These are phyloP conservation scores for Dioszegia hungarica DNA, from an alignment of 768 basidiomycete genomes.

Conservation along the genomic window DNA sequence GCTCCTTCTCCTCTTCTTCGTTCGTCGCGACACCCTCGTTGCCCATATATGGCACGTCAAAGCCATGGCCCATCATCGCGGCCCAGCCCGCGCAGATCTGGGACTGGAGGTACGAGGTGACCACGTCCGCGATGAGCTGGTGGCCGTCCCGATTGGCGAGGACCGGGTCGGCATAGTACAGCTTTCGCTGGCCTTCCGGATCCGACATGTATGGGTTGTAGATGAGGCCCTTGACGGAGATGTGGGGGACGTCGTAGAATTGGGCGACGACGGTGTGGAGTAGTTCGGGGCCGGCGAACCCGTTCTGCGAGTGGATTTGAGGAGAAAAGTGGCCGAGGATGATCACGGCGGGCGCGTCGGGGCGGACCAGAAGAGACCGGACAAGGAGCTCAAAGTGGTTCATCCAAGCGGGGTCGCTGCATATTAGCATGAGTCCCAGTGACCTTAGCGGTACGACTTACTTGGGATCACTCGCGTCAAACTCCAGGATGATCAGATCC, in stretches of 20 bases:
- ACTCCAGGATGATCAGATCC: slow-evolving; percentile 91
- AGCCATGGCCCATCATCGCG: slow-evolving; percentile 64
- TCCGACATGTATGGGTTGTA: slow-evolving; percentile 77
- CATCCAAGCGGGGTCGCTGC: slow-evolving; percentile 64
- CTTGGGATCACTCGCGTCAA: slow-evolving; percentile 85
- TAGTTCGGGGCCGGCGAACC: slow-evolving; percentile 84
- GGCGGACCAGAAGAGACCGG: slow-evolving; percentile 82
- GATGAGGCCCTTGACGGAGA: slow-evolving; percentile 69
- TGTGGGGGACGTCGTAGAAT: slow-evolving; percentile 94
- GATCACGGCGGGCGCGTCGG: slow-evolving; percentile 84
- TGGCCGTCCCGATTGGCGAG: slow-evolving; percentile 78
- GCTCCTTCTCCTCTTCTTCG: slow-evolving; percentile 38
- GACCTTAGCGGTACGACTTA: slow-evolving; percentile 51
- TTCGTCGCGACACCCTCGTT: slow-evolving; percentile 13
- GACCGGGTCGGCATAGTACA: slow-evolving; percentile 76
- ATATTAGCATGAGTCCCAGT: not conserved
- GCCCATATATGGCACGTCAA: slow-evolving; percentile 58
- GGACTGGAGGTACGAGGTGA: slow-evolving; percentile 80
- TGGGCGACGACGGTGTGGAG: slow-evolving; percentile 86
- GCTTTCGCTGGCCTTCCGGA: slow-evolving; percentile 58
- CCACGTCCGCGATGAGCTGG: slow-evolving; percentile 76
- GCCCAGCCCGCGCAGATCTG: slow-evolving; percentile 85
- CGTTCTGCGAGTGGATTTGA: slow-evolving; percentile 70
- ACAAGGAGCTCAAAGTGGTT: slow-evolving; percentile 88
- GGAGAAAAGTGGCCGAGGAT: slow-evolving; percentile 94